Evolutionary conservation across 2,329 filamentous ascomycete species (phyloP), one percentile per base, ranked within the genome.

Genomic region (Ophidiomyces ophidiicola): DNA sequence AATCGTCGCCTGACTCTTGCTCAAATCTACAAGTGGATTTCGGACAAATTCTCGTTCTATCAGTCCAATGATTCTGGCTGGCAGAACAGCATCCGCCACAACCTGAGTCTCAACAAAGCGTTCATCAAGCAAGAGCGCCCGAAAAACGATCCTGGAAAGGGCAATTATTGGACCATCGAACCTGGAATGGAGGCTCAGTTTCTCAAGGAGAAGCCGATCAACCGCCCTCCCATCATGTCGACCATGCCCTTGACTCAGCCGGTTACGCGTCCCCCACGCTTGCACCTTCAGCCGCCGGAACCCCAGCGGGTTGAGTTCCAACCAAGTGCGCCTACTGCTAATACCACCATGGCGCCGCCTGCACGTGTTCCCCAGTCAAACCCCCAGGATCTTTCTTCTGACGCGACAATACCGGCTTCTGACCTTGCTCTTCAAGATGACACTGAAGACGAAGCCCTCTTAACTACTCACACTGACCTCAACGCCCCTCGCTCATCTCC

Each of bases 1-100:
- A 77, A 80, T 45, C 78, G 86, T 44, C 80, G 83, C 37, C 70
- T 96, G 46, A 96, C 90, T 1, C 71, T 98, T 12, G 78, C 86
- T 18, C 86, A 94, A 60, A 98, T 98, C 50, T 98, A 96, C 71
- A 94, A 93, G 57, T 98, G 90, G 88, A 96, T 98, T 52, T 92
- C 85, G n/a, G 84, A 92, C 57, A 87, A 80, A 12, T 96, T 82
- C 58, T 78, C 75, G 4, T 94, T 88, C 62, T 98, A 96, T 66
- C 79, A 75, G 50, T 74, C 77, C 30, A 74, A 79, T 41, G 86
- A 94, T 52, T 78, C 82, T 7, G 88, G 90, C 46, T 98, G 90
- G 90, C 88, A 96, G 62, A 98, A 98, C 62, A 96, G 90, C 66
- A 98, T 98, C 58, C 82, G 90, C 23, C 90, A 98, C 62, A 98